Percentiles rank a stretch among this genome's conserved stretches.
Evolutionary conservation across 805 yeast species (phyloP).

Genomic region (Priceomyces melissophilus): DNA sequence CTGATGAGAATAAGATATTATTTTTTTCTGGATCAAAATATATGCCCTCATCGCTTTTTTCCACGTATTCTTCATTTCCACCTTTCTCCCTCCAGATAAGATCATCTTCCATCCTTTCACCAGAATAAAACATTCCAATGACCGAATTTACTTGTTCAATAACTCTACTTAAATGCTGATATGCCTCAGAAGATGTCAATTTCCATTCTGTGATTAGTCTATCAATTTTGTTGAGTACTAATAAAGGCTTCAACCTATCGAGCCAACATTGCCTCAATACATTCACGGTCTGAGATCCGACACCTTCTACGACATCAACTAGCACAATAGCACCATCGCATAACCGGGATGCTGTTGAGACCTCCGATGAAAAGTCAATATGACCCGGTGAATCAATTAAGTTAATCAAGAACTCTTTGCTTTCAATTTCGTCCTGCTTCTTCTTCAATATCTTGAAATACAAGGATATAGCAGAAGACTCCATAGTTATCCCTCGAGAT

Average conservation of each 20-base stretch:
- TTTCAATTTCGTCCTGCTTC: conserved; percentile 32
- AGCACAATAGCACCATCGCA: conserved; percentile 96
- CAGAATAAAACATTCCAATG: conserved; percentile 87
- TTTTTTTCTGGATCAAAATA: conserved; percentile 85
- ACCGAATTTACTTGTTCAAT: conserved; percentile 95
- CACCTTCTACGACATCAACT: conserved; percentile 98
- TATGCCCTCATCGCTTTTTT: conserved; percentile 73
- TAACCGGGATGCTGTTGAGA: conserved; percentile 88
- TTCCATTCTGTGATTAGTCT: conserved; percentile 78
- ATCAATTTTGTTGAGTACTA: conserved; percentile 90
- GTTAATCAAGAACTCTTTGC: conserved; percentile 80
- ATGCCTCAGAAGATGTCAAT: conserved; percentile 81
- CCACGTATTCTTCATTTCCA: conserved; percentile 59
- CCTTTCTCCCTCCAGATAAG: conserved; percentile 67
- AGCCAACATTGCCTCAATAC: conserved; percentile 95
- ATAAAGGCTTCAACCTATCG: conserved; percentile 81
- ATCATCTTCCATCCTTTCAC: conserved; percentile 90
- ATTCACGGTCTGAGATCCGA: conserved; percentile 94
- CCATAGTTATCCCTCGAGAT: conserved; percentile 95
- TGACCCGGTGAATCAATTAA: conserved; percentile 99
- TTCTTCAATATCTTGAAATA: conserved; percentile 69
- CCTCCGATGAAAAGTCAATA: conserved; percentile 94
- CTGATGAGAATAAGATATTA: conserved; percentile 87
- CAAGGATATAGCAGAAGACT: conserved; percentile 90
- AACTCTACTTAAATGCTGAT: conserved; percentile 68